Base-by-base conservation (phyloP, 106 monocot species). In the Platanthera zijinensis region DNA sequence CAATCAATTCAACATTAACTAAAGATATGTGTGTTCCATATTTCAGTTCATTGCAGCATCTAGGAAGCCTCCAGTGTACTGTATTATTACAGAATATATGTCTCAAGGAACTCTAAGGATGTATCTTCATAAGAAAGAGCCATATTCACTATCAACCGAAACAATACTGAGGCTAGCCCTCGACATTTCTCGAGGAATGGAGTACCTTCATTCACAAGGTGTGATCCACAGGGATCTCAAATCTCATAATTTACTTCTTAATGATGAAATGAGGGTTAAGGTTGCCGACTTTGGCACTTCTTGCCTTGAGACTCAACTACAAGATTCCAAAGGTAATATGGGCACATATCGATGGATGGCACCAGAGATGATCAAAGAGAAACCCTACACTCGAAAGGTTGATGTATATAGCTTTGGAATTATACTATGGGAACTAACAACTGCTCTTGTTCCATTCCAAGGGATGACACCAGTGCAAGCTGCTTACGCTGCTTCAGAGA, bases 271-370 rank as follows among this genome's bases (percentile, higher is more conserved):
- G 80, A 83, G 81, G 3, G 96, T 93, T 18, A 97, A 91, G 76
- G 84, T 97, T 32, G 93, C 93, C n/a, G 96, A 97, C 84, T 97
- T 97, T 81, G 96, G 96, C 50, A 93, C 93, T 75, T 93, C 96
- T 74, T 97, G 96, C 78, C 71, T 83, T 51, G 96, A 97, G 77
- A 86, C 89, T 47, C 83, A 88, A 49, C 89, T 86, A 62, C 89
- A 89, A 19, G 88, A 80, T 50, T 80, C 83, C 2, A 93, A 88
- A 69, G 90, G 93, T 10, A 91, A 91, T 73, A 89, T 85, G 25
- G 84, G 93, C 53, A 97, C 96, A 32, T 97, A 93, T 30, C 81
- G 96, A 18, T 97, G 96, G 96, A 97, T 97, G 96, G 93, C 96
- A 4, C 96, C 96, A n/a, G 96, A 97, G 75, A 93, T 97, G 96